These are phyloP conservation scores for Asparagopsis taxiformis DNA, from an alignment of 31 red algal species.

Conservation along the genomic window DNA sequence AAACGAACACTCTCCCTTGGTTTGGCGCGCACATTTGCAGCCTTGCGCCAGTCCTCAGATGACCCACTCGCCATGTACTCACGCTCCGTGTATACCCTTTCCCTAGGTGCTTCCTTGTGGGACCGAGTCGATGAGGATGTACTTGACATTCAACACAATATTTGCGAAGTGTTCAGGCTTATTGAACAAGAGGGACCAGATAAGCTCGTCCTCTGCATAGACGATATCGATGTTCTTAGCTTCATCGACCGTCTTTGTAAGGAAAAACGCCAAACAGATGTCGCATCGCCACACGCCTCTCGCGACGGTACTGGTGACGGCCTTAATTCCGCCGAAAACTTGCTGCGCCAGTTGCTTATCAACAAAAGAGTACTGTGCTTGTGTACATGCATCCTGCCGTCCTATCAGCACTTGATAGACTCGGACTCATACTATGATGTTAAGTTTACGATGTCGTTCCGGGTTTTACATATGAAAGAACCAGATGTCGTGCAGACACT, in stretches of 20 bases:
- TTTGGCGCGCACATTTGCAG: slow-evolving; percentile 33
- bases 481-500: slow-evolving; percentile 24
- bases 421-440: slow-evolving; percentile 62
- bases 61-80: slow-evolving; percentile 18
- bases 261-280: background rate
- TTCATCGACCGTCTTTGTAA: slow-evolving; percentile 48
- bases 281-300: background rate
- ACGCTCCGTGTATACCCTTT: slow-evolving; percentile 46
- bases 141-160: slow-evolving; percentile 29
- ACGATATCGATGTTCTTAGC: slow-evolving; percentile 59
- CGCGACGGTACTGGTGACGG: background rate
- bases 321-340: slow-evolving; percentile 40
- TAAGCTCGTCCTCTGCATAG: slow-evolving; percentile 63
- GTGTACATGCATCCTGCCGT: slow-evolving; percentile 54
- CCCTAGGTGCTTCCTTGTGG: slow-evolving; percentile 55
- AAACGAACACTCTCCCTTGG: slow-evolving; percentile 59
- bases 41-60: slow-evolving; percentile 9
- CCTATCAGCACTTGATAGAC: slow-evolving; percentile 44
- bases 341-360: slow-evolving; percentile 48
- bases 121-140: slow-evolving; percentile 10
- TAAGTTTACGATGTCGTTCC: slow-evolving; percentile 63
- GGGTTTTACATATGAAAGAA: slow-evolving; percentile 44
- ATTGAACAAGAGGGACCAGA: slow-evolving; percentile 59
- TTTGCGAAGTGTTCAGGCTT: slow-evolving; percentile 34
- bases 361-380: slow-evolving; percentile 51